These are phyloP conservation scores for Malus hybrid DNA, from an alignment of 331 rosid genomes.

Conservation along the genomic window DNA sequence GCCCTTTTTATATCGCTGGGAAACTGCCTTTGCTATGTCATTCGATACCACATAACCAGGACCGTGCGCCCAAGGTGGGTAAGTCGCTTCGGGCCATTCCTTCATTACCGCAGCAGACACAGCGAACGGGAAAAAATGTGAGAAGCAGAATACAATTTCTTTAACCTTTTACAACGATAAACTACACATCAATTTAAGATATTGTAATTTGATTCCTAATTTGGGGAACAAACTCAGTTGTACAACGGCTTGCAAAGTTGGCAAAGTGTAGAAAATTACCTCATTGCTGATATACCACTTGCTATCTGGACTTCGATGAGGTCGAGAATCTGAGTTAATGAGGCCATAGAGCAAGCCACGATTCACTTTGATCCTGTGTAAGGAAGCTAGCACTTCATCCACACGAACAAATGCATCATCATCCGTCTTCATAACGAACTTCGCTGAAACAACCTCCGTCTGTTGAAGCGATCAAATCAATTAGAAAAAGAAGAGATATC, in stretches of 20 bases:
- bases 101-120: conserved; percentile 18
- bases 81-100: conserved; percentile 84
- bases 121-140: conserved; percentile 3
- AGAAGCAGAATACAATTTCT: not conserved
- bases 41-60: conserved; percentile 92
- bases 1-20: conserved; percentile 46
- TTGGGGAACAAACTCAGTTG: too few relatives aligned
- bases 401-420: conserved; percentile 96
- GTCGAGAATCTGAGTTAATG: conserved; percentile 76
- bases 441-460: conserved; percentile 94
- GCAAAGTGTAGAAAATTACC: conserved; percentile 33
- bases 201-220: too few relatives aligned
- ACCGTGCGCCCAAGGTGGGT: conserved; percentile 99
- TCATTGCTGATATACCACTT: conserved; percentile 91
- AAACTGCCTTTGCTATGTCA: conserved; percentile 70
- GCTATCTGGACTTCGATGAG: conserved; percentile 81
- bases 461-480: conserved; percentile 37
- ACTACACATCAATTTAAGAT: too few relatives aligned
- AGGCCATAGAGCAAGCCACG: conserved; percentile 85
- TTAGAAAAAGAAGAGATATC: conserved; percentile 17
- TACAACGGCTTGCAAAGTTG: too few relatives aligned
- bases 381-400: conserved; percentile 72
- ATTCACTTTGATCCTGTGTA: conserved; percentile 42
- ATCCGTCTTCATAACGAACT: conserved; percentile 93
- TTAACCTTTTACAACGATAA: not conserved